Evolutionary conservation across 441 rosid genomes (phyloP), one percentile per base, ranked within the genome.

Genomic region (Jatropha multifida): DNA sequence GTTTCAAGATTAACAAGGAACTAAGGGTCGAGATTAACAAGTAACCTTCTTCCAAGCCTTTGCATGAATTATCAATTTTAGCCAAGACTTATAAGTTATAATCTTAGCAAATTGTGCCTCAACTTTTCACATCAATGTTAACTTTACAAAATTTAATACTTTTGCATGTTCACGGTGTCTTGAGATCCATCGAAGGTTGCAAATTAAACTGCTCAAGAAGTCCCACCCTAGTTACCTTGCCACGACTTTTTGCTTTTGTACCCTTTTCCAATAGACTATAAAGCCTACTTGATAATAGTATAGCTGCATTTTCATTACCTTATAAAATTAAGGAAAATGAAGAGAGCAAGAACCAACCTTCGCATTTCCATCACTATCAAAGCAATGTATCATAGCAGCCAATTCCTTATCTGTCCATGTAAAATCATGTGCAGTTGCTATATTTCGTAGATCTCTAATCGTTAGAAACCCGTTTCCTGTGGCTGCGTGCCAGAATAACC

Each of bases 351-450:
- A 58, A 80, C 83, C 52, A 27, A 94, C 94, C 97, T 88, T 90
- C 69, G 90, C 88, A 81, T 88, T 93, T 27, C 86, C 79, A 69
- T 90, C 84, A 6, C 79, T 60, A 77, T 94, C 96, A 83, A 92
- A 94, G 86, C 81, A 90, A 75, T 69, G 81, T 74, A 92, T 83
- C 98, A 94, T 94, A 85, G 87, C 89, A 61, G 84, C 82, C 78
- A 92, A 80, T 80, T 94, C 96, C 70, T 77, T 80, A 48, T 90
- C 84, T 46, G 90, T 81, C 98, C 96, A 94, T 3, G 74, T 80
- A 81, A 94, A 94, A 86, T 94, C 94, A 74, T 92, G 89, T 23
- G 89, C 83, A 26, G 37, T 65, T 3, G 95, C 93, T 64, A 90
- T 88, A 72, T 85, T 90, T 38, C 44, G 76, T 68, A 90, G 58